phyloP scores from a whole-genome alignment of 768 basidiomycete species.

The Suillus luteus region DNA sequence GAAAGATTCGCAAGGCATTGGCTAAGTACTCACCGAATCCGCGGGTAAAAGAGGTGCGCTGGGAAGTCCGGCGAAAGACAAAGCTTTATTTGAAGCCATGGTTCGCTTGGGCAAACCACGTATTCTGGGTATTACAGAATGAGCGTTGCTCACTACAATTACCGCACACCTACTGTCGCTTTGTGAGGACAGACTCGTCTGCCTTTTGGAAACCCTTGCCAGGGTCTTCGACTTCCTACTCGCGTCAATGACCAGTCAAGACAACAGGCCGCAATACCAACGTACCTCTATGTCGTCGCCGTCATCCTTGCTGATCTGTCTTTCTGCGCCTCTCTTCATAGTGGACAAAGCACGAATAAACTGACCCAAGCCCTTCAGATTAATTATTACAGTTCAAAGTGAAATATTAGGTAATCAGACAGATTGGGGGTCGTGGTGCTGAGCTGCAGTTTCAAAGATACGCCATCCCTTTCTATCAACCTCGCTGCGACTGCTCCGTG shows the following conservation, averaged over 20 bases:
- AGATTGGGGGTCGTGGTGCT: constrained; percentile 18
- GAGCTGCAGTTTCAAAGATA: neutral
- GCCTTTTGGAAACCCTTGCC: constrained; percentile 57
- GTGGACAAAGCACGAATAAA: constrained; percentile 15
- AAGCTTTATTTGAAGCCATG: constrained; percentile 22
- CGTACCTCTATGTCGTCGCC: constrained; percentile 39
- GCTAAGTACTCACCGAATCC: constrained; percentile 29
- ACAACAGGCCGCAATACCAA: neutral
- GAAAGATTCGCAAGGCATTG: constrained; percentile 21
- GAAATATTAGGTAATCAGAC: constrained; percentile 25
- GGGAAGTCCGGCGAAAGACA: constrained; percentile 25
- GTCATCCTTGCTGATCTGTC: constrained; percentile 63
- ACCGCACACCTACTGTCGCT: constrained; percentile 51
- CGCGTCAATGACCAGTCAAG: constrained; percentile 7
- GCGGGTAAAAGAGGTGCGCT: constrained; percentile 29
- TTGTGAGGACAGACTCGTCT: constrained; percentile 54
- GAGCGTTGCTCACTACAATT: neutral
- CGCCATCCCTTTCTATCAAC: constrained; percentile 11
- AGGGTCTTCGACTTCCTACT: constrained; percentile 44
- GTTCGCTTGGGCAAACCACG: constrained; percentile 61
- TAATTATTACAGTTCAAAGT: constrained; percentile 11
- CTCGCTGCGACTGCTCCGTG: constrained; percentile 11
- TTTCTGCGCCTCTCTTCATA: constrained; percentile 80
- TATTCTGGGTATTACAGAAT: constrained; percentile 47
- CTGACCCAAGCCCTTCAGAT: neutral